phyloP scores from a whole-genome alignment of 176 grass and related monocot species.

The Pontederia crassipes region DNA sequence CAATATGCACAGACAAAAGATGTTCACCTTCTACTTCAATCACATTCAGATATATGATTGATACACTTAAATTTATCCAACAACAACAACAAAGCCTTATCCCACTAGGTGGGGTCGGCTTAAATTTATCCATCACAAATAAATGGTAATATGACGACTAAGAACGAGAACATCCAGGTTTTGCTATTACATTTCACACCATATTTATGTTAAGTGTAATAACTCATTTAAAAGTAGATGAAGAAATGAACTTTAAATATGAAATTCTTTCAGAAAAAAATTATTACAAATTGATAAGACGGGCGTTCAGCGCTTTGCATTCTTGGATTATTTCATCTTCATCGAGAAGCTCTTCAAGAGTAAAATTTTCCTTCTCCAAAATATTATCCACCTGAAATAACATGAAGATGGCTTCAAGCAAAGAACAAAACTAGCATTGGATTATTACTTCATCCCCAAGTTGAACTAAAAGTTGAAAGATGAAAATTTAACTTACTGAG shows the following conservation, averaged over 20 bases:
- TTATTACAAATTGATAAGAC: constrained; percentile 93
- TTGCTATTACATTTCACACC: too few species aligned
- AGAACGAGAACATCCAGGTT: too few species aligned
- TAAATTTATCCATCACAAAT: too few species aligned
- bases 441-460: neutral
- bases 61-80: too few species aligned
- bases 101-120: too few species aligned
- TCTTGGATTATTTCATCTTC: constrained; percentile 99
- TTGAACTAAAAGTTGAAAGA: neutral
- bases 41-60: too few species aligned
- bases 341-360: constrained; percentile 84
- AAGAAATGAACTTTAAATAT: constrained; percentile 1
- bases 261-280: constrained; percentile 15
- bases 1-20: too few species aligned
- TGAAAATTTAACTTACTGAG: neutral
- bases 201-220: neutral
- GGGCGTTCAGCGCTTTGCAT: constrained; percentile 87
- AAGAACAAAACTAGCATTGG: neutral
- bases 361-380: constrained; percentile 89
- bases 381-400: constrained; percentile 92
- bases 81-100: too few species aligned
- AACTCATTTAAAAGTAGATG: neutral
- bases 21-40: too few species aligned
- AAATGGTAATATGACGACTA: too few species aligned
- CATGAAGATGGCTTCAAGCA: neutral